phyloP scores from a whole-genome alignment of 129 eudicot genomes.

The Smallanthus sonchifolius region DNA sequence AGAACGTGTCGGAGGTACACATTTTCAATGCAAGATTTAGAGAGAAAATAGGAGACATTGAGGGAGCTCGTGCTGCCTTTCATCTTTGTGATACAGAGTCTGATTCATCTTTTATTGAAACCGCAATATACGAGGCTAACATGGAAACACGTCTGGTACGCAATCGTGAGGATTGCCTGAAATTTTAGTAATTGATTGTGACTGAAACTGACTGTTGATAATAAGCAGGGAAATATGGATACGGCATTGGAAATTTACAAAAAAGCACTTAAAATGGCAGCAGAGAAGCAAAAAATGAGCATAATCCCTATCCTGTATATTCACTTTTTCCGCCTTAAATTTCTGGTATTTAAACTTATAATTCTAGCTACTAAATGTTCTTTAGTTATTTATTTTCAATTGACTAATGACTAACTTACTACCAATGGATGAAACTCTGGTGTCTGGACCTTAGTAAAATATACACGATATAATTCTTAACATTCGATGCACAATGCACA shows the following conservation, averaged over 20 bases:
- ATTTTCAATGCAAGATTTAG: slow-evolving; percentile 68
- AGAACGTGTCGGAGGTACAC: slow-evolving; percentile 75
- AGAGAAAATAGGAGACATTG: slow-evolving; percentile 75
- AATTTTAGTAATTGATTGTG: not conserved
- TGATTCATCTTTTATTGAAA: slow-evolving; percentile 43
- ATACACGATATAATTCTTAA: not conserved
- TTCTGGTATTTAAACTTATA: slow-evolving; percentile 43
- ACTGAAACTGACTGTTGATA: not conserved
- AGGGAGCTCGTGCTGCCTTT: slow-evolving; percentile 77
- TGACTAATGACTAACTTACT: slow-evolving; percentile 13
- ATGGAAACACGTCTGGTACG: slow-evolving; percentile 84
- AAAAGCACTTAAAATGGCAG: slow-evolving; percentile 65
- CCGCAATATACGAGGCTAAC: slow-evolving; percentile 58
- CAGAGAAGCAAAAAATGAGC: slow-evolving; percentile 43
- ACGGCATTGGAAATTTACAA: slow-evolving; percentile 58
- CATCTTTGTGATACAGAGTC: slow-evolving; percentile 37
- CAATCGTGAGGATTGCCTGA: slow-evolving; percentile 3
- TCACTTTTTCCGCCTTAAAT: slow-evolving; percentile 64
- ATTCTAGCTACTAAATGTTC: not conserved
- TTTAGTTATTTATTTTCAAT: not conserved
- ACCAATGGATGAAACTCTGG: not conserved
- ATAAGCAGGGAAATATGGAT: slow-evolving; percentile 69
- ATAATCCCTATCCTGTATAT: slow-evolving; percentile 54
- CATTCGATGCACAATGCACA: not conserved
- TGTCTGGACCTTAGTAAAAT: not conserved